These are phyloP conservation scores for Solioccasus polychromus DNA, from an alignment of 768 basidiomycete species.

Conservation along the genomic window DNA sequence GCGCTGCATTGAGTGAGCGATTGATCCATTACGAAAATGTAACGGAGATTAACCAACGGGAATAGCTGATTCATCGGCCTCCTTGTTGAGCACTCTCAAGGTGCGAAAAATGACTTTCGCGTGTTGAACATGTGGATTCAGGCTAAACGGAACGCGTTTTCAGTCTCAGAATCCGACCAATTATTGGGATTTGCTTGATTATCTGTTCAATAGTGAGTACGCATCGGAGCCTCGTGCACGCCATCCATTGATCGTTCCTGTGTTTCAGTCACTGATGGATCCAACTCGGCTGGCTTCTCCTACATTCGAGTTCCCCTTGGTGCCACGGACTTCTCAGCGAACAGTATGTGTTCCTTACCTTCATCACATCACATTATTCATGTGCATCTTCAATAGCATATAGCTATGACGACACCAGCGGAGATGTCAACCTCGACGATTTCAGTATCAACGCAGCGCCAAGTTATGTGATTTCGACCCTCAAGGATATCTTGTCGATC, in stretches of 20 bases:
- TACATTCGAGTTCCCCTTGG: constrained; percentile 71
- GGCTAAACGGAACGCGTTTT: constrained; percentile 1
- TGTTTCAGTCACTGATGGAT: constrained; percentile 51
- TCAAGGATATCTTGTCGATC: constrained; percentile 60
- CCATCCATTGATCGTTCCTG: background rate
- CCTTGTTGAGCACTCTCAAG: constrained; percentile 61
- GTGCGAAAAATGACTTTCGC: constrained; percentile 28
- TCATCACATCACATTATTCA: constrained; percentile 3
- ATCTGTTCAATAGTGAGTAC: constrained; percentile 48
- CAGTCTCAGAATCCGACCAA: constrained; percentile 50
- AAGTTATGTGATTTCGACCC: constrained; percentile 57
- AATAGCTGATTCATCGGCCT: constrained; percentile 70
- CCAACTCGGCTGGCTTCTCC: constrained; percentile 62
- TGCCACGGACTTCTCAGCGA: constrained; percentile 69
- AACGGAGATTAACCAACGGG: constrained; percentile 2
- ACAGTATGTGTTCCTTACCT: constrained; percentile 34
- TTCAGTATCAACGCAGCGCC: constrained; percentile 62
- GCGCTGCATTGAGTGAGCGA: constrained; percentile 57
- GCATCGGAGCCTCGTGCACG: background rate
- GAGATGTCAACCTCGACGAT: constrained; percentile 53
- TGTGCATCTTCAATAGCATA: constrained; percentile 42
- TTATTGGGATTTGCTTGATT: constrained; percentile 57
- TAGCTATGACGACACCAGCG: constrained; percentile 60
- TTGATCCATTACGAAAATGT: background rate
- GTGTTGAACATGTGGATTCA: background rate